Evolutionary conservation across 805 yeast genomes (phyloP).

Genomic region (Blastobotrys americana): DNA sequence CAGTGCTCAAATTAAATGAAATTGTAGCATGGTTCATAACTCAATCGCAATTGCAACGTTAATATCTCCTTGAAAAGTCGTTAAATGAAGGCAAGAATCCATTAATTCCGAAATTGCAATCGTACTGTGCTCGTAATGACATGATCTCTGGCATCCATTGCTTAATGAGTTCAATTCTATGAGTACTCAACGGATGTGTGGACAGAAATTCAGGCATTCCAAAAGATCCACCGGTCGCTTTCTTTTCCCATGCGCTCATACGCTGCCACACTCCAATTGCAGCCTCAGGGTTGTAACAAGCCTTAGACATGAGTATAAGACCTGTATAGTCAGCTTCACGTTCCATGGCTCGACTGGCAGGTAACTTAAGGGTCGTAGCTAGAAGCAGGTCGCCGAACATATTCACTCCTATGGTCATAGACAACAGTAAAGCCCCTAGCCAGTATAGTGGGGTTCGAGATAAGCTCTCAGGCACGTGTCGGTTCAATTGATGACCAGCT

Average conservation of each 20-base stretch:
- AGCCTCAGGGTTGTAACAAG: constrained; percentile 75
- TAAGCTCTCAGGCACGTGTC: constrained; percentile 80
- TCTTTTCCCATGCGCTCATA: constrained; percentile 52
- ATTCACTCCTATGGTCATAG: constrained; percentile 54
- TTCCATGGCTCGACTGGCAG: constrained; percentile 90
- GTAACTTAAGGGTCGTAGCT: constrained; percentile 58
- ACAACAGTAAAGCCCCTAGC: constrained; percentile 44
- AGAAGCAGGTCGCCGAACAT: constrained; percentile 46
- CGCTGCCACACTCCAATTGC: constrained; percentile 76
- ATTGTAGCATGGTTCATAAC: too few relatives aligned
- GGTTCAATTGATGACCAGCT: constrained; percentile 86
- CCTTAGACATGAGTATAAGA: constrained; percentile 79
- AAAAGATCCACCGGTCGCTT: constrained; percentile 18
- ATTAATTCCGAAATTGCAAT: constrained; percentile 29
- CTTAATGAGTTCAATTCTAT: constrained; percentile 60
- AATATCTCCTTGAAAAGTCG: neutral
- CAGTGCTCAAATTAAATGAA: too few relatives aligned
- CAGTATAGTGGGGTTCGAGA: constrained; percentile 70
- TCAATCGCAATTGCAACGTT: too few relatives aligned
- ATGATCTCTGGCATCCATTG: constrained; percentile 49
- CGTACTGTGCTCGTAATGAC: constrained; percentile 34
- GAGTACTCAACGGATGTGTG: constrained; percentile 83
- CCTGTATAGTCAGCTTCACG: constrained; percentile 96
- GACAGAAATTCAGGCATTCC: constrained; percentile 57
- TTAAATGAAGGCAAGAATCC: neutral